These are phyloP conservation scores for Monascus ruber DNA, from an alignment of 2,329 filamentous ascomycete genomes.

Conservation along the genomic window DNA sequence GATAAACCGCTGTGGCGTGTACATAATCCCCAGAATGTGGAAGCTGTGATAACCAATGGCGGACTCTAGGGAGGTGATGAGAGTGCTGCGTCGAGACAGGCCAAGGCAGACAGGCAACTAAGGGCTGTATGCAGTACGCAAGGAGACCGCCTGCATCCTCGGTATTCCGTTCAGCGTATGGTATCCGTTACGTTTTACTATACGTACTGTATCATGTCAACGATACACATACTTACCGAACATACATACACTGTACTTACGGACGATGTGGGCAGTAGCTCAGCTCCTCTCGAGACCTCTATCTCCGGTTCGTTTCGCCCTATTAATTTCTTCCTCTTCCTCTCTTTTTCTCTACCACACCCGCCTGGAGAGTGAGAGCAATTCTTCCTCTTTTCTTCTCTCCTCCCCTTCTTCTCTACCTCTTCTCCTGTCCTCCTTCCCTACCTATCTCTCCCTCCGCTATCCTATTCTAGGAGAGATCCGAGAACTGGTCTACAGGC, in stretches of 20 bases:
- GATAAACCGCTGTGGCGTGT: too few species aligned
- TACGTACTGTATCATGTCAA: background rate
- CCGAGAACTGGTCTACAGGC: constrained; percentile 24
- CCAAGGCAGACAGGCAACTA: too few species aligned
- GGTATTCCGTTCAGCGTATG: background rate
- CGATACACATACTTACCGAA: background rate
- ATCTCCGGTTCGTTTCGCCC: constrained; percentile 14
- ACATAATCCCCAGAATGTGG: too few species aligned
- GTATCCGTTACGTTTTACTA: background rate
- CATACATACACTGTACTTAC: constrained; percentile 6
- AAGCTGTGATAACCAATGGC: too few species aligned
- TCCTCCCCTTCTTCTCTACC: constrained; percentile 14
- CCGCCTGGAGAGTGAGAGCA: constrained; percentile 32
- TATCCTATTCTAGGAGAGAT: constrained; percentile 26
- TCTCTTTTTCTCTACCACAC: constrained; percentile 28
- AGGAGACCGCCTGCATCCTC: constrained; percentile 3
- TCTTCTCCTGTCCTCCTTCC: constrained; percentile 9
- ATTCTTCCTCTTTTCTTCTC: constrained; percentile 25
- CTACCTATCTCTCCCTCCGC: constrained; percentile 13
- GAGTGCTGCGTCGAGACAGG: too few species aligned
- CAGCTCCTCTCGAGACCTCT: constrained; percentile 14
- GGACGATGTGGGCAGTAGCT: constrained; percentile 10
- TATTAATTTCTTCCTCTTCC: constrained; percentile 17
- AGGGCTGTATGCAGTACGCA: too few species aligned
- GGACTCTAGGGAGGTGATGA: too few species aligned